Percentiles rank a stretch among this genome's conserved stretches.
phyloP scores from a whole-genome alignment of 345 rosid species.

The Geranium rotundifolium region DNA sequence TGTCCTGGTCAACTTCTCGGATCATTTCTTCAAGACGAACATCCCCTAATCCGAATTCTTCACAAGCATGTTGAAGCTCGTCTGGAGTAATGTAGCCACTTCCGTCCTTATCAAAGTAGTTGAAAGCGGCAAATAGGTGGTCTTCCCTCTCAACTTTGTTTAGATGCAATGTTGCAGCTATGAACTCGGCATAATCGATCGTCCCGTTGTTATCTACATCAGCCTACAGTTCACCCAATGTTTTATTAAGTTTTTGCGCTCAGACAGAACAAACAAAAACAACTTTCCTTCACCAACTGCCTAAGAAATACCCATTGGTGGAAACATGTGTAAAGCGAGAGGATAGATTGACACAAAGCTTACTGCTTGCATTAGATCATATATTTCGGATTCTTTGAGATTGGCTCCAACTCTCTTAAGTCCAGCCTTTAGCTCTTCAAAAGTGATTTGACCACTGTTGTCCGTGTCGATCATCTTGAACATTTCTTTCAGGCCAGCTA shows the following conservation, averaged over 20 bases:
- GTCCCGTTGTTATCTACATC: conserved; percentile 81
- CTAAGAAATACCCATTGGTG: too few relatives aligned
- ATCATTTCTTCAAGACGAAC: conserved; percentile 65
- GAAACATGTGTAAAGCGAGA: too few relatives aligned
- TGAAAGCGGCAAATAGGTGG: conserved; percentile 68
- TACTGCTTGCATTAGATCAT: conserved; percentile 86
- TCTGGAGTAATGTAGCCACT: conserved; percentile 81
- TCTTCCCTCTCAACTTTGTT: conserved; percentile 78
- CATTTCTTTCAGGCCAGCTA: conserved; percentile 87
- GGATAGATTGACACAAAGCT: too few relatives aligned
- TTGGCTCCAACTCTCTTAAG: conserved; percentile 72
- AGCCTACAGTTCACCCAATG: conserved; percentile 57
- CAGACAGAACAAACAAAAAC: too few relatives aligned
- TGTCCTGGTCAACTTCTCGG: conserved; percentile 70
- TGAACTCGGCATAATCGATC: conserved; percentile 75
- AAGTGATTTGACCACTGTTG: conserved; percentile 75
- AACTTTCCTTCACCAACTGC: too few relatives aligned
- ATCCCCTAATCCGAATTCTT: conserved; percentile 70
- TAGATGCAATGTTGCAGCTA: conserved; percentile 78
- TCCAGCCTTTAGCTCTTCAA: conserved; percentile 83
- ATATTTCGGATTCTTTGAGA: conserved; percentile 82
- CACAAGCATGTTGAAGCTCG: conserved; percentile 87
- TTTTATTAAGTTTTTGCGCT: too few relatives aligned
- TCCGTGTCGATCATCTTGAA: conserved; percentile 83
- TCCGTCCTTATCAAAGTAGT: conserved; percentile 78